Evolutionary conservation across 371 early-diverging fungal species (phyloP).

Genomic region (Rhizopus arrhizus): DNA sequence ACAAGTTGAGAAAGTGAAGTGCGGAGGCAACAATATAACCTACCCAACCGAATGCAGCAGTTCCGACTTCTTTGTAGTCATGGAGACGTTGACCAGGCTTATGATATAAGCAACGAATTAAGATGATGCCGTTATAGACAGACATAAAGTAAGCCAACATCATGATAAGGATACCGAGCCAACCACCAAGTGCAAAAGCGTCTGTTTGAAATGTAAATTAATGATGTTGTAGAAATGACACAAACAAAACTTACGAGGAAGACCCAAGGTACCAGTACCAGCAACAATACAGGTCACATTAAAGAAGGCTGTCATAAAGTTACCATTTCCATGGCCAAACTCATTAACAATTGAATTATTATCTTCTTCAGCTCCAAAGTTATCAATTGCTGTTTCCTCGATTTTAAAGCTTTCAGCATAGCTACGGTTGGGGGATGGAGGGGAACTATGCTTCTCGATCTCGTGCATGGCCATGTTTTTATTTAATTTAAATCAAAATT

Average conservation of each 20-base stretch:
- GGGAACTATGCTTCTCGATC: slow-evolving; percentile 5
- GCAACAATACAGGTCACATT: slow-evolving; percentile 81
- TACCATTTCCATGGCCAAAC: slow-evolving; percentile 44
- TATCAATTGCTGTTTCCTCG: slow-evolving; percentile 39
- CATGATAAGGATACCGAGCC: slow-evolving; percentile 49
- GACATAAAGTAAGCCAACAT: slow-evolving; percentile 41
- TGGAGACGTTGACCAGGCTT: slow-evolving; percentile 57
- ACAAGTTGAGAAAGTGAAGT: slow-evolving; percentile 68
- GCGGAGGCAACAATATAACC: slow-evolving; percentile 64
- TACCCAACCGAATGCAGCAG: slow-evolving; percentile 62
- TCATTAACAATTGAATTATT: slow-evolving; percentile 28
- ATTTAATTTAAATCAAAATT: neutral
- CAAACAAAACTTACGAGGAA: slow-evolving; percentile 53
- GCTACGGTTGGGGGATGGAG: slow-evolving; percentile 4
- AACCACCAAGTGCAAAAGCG: slow-evolving; percentile 43
- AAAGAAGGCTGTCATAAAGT: slow-evolving; percentile 55
- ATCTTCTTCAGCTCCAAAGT: slow-evolving; percentile 36
- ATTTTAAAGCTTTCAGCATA: slow-evolving; percentile 26
- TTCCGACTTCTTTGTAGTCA: slow-evolving; percentile 65
- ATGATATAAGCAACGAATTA: slow-evolving; percentile 43
- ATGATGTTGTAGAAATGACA: neutral
- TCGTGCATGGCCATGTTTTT: slow-evolving; percentile 9
- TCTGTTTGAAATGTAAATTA: neutral
- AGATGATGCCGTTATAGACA: slow-evolving; percentile 41
- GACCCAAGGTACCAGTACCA: slow-evolving; percentile 85